Conservation (phyloP, 352 stramenopile species). For the Phytophthora chlamydospora region DNA sequence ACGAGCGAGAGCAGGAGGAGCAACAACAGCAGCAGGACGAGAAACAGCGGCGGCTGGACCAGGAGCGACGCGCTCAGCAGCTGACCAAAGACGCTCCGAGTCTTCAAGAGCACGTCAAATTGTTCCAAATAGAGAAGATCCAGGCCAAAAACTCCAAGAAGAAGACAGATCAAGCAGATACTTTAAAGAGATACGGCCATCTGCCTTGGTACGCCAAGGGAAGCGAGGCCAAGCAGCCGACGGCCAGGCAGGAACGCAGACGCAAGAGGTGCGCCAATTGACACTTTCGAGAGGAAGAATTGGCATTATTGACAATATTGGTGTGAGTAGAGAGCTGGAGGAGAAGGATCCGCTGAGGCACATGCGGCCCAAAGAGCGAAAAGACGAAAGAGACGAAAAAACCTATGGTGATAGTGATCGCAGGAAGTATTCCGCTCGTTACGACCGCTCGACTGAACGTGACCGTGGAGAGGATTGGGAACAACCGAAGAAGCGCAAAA, state of each 20-base stretch:
- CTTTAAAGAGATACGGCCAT: constrained; percentile 33
- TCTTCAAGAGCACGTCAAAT: constrained; percentile 40
- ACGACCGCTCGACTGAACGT: constrained; percentile 29
- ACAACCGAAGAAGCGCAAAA: constrained; percentile 19
- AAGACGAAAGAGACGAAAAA: constrained; percentile 10
- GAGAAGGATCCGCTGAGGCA: constrained; percentile 41
- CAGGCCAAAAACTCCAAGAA: constrained; percentile 3
- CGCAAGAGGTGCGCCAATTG: constrained; percentile 39
- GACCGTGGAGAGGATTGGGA: constrained; percentile 4
- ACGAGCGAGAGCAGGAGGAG: constrained; percentile 63
- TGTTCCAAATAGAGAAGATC: constrained; percentile 44
- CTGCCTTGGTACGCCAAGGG: constrained; percentile 55
- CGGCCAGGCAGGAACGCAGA: constrained; percentile 36
- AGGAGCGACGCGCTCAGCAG: constrained; percentile 48
- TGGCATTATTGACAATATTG: constrained; percentile 4
- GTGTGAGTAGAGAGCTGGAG: constrained; percentile 39
- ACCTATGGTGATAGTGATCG: constrained; percentile 31
- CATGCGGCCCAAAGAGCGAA: constrained; percentile 42
- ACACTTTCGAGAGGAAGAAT: background rate
- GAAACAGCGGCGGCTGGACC: constrained; percentile 34
- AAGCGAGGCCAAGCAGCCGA: constrained; percentile 14
- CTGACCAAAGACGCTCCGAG: constrained; percentile 11
- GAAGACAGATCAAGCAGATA: constrained; percentile 27
- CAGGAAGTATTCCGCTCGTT: constrained; percentile 38
- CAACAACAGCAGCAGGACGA: constrained; percentile 18